Evolutionary conservation across 352 stramenopile species (phyloP).

Genomic region (Phytophthora pisi): DNA sequence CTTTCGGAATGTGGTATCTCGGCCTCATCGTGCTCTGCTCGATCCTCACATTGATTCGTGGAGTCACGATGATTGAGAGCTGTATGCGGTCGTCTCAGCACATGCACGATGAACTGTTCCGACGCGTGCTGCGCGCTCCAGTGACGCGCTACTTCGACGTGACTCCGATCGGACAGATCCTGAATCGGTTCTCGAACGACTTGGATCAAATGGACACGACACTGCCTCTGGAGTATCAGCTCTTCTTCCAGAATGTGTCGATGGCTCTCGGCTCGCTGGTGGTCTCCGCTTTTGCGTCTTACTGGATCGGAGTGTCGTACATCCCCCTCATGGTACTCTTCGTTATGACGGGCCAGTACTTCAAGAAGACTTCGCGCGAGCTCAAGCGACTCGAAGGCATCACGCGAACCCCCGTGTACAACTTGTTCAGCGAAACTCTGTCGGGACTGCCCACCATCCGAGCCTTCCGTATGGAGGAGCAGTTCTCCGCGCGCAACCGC

Average conservation of each 20-base stretch:
- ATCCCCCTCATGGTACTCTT: constrained; percentile 62
- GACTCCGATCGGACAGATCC: too few species aligned
- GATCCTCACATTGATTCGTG: constrained; percentile 31
- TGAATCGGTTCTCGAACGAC: constrained; percentile 59
- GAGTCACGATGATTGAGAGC: constrained; percentile 40
- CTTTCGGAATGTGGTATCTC: constrained; percentile 44
- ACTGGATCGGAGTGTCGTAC: constrained; percentile 45
- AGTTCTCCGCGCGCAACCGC: constrained; percentile 42
- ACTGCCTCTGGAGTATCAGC: constrained; percentile 42
- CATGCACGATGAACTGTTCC: constrained; percentile 48
- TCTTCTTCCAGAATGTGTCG: constrained; percentile 38
- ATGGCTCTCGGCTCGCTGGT: constrained; percentile 39
- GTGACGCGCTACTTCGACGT: constrained; percentile 29
- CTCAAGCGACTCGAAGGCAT: constrained; percentile 95
- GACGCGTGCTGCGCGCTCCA: constrained; percentile 45
- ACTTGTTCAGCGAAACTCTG: constrained; percentile 91
- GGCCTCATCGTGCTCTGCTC: constrained; percentile 37
- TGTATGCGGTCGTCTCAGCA: constrained; percentile 40
- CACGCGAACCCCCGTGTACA: constrained; percentile 88
- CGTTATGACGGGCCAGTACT: constrained; percentile 75
- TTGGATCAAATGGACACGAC: constrained; percentile 53
- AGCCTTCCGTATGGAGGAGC: constrained; percentile 50
- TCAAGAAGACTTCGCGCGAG: constrained; percentile 79
- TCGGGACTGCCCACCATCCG: constrained; percentile 92
- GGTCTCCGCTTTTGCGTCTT: constrained; percentile 27